Evolutionary conservation across 2,329 filamentous ascomycete genomes (phyloP).

Genomic region (Fonsecaea erecta): DNA sequence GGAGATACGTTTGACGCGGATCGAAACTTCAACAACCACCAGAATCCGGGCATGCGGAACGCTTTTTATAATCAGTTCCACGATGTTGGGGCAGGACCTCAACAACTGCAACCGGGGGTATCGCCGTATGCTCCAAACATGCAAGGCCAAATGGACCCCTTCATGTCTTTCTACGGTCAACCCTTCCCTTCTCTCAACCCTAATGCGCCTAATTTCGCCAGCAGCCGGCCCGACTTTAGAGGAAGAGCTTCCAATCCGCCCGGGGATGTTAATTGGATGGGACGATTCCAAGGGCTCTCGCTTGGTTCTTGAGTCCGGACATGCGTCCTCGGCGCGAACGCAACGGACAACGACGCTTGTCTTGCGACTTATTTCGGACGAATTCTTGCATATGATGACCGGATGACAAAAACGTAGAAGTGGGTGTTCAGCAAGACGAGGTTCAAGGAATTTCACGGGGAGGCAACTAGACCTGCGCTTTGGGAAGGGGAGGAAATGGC

Average conservation of each 20-base stretch:
- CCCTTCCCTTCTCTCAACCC: conserved; percentile 36
- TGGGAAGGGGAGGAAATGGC: background rate
- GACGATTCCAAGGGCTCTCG: conserved; percentile 66
- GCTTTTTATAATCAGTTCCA: conserved; percentile 30
- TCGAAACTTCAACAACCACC: conserved; percentile 32
- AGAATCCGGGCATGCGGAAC: conserved; percentile 24
- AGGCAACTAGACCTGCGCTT: conserved; percentile 13
- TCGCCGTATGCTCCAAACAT: conserved; percentile 39
- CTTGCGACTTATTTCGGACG: conserved; percentile 18
- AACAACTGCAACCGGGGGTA: conserved; percentile 42
- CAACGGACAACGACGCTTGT: conserved; percentile 13
- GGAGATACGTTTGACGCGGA: conserved; percentile 33
- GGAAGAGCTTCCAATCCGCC: conserved; percentile 43
- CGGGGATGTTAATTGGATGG: conserved; percentile 33
- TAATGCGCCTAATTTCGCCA: conserved; percentile 35
- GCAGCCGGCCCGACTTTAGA: conserved; percentile 35
- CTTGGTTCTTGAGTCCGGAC: conserved; percentile 61
- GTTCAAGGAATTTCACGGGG: conserved; percentile 14
- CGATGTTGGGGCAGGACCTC: conserved; percentile 30
- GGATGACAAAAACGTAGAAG: conserved; percentile 15
- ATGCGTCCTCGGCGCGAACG: conserved; percentile 4
- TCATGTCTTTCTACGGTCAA: conserved; percentile 39
- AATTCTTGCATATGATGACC: conserved; percentile 18
- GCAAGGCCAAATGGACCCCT: conserved; percentile 39
- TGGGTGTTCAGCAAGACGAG: conserved; percentile 20